Evolutionary conservation across 345 rosid species (phyloP).

Genomic region (Brassica carinata): DNA sequence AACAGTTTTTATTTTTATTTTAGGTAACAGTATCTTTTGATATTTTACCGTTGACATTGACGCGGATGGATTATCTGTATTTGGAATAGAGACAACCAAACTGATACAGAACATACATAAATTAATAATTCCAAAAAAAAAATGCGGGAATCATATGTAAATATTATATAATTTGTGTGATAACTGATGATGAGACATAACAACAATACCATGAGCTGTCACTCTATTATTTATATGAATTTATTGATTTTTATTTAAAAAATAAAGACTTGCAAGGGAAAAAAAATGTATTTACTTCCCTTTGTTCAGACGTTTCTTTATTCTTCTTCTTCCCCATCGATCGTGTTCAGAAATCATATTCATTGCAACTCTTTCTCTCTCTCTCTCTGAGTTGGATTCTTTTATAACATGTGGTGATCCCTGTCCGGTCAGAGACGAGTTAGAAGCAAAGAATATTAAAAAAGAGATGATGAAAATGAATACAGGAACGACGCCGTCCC

Average conservation of each 20-base stretch:
- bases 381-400: slow-evolving; percentile 20
- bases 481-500: slow-evolving; percentile 29
- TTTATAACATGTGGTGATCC: slow-evolving; percentile 34
- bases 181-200: slow-evolving; percentile 43
- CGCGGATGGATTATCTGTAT: slow-evolving; percentile 32
- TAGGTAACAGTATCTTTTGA: not conserved
- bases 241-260: not conserved
- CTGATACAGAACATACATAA: slow-evolving; percentile 33
- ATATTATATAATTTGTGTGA: slow-evolving; percentile 33
- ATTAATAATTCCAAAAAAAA: slow-evolving; percentile 15
- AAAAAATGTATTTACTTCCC: slow-evolving; percentile 33
- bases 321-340: slow-evolving; percentile 32
- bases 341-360: slow-evolving; percentile 34
- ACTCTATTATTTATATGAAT: slow-evolving; percentile 13
- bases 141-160: slow-evolving; percentile 24
- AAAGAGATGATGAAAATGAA: slow-evolving; percentile 42
- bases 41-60: slow-evolving; percentile 30
- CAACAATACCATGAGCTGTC: slow-evolving; percentile 47
- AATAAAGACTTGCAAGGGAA: not conserved
- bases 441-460: slow-evolving; percentile 24
- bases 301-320: slow-evolving; percentile 44
- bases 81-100: slow-evolving; percentile 34
- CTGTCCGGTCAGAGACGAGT: slow-evolving; percentile 11
- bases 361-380: slow-evolving; percentile 18
- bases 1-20: not conserved